Base-by-base conservation (phyloP, 768 basidiomycete genomes). In the Lanmaoa rubissima region DNA sequence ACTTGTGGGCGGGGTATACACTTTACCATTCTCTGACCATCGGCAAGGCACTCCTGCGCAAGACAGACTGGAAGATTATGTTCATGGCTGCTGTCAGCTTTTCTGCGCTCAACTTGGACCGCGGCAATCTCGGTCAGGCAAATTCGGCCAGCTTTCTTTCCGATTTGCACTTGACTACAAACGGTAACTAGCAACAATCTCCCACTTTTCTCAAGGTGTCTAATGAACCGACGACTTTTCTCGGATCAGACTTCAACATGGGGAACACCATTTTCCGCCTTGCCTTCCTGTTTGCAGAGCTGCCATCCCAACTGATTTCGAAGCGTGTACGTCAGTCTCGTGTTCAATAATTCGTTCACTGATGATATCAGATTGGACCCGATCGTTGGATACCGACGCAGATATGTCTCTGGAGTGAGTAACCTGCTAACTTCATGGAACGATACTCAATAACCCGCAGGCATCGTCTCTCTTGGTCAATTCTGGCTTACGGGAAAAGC, bases 361-460 rank as follows among this genome's bases (percentile, higher is more conserved):
- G 48, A 53, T 19, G 16, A 17, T 34, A 48, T 42, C 26, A 82
- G 79, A 59, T 84, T 39, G 84, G 85, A 3, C 84, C 84, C 4
- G 85, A 87, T 66, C 77, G 81, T 26, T 86, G 82, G 83, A 83
- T 84, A 67, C 82, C 83, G 6, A 78, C 75, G 1, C 82, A 84
- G 65, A 82, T 84, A 72, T 79, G 78, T 50, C 57, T 77, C 17
- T 84, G 82, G 82, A 78, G 80, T 70, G 35, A 54, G 58, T 42
- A 24, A 4, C 5, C 3, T 26, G 12, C 13, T 1, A 5, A 21
- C 0, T 11, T 11, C 3, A 35, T n/a, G 14, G 7, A 8, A 45
- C 14, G 5, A 17, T 35, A 28, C 57, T 51, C 12, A 60, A 4
- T 0, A 6, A 28, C 3, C 17, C 1, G 19, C 42, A 70, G 69